phyloP scores from a whole-genome alignment of 179 eudicot genomes.

The Actinidia arguta region DNA sequence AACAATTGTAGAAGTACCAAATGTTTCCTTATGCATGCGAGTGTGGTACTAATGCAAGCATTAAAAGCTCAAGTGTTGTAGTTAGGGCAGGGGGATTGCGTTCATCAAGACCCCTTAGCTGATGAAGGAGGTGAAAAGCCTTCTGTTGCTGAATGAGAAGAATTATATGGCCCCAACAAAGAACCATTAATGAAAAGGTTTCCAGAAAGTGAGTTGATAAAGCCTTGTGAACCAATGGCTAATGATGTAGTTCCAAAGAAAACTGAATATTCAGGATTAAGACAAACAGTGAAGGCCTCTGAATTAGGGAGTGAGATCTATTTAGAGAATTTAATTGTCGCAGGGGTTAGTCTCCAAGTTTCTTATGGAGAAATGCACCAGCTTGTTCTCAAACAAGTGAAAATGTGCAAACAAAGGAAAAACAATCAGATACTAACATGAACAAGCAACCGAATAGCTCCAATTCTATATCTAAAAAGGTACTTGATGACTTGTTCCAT shows the following conservation, averaged over 20 bases:
- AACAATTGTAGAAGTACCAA: constrained; percentile 15
- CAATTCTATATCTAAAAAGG: constrained; percentile 67
- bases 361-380: constrained; percentile 35
- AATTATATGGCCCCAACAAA: constrained; percentile 87
- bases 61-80: constrained; percentile 32
- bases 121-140: constrained; percentile 60
- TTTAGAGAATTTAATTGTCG: constrained; percentile 19
- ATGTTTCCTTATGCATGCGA: constrained; percentile 29
- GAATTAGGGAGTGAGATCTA: constrained; percentile 30
- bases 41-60: constrained; percentile 24
- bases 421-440: constrained; percentile 26
- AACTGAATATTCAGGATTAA: constrained; percentile 26
- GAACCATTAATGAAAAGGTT: constrained; percentile 50
- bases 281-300: constrained; percentile 23
- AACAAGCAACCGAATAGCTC: constrained; percentile 44
- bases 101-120: constrained; percentile 36
- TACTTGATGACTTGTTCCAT: constrained; percentile 20
- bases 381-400: constrained; percentile 40
- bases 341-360: constrained; percentile 13
- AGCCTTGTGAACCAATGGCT: constrained; percentile 25
- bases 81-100: constrained; percentile 25
- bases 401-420: constrained; percentile 38
- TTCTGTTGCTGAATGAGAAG: constrained; percentile 80
- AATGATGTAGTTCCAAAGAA: constrained; percentile 14
- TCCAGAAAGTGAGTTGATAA: constrained; percentile 36